Evolutionary conservation across 495 filamentous ascomycete species (phyloP).

Genomic region (Talaromyces stipitatus): DNA sequence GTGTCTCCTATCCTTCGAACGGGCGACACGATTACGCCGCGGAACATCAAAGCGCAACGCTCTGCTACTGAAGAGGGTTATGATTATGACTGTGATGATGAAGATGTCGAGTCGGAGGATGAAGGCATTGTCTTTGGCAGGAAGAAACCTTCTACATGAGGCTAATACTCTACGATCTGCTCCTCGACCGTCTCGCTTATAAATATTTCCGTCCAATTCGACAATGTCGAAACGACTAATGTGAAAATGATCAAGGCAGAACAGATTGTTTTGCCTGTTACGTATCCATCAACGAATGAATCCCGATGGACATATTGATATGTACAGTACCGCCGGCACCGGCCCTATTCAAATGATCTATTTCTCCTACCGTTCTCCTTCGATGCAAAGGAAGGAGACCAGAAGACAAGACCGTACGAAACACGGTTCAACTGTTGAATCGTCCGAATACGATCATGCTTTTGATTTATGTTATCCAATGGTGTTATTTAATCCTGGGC

Average conservation of each 20-base stretch:
- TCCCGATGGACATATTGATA: neutral
- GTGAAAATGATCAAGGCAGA: neutral
- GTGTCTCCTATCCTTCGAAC: slow-evolving; percentile 39
- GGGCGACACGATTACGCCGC: slow-evolving; percentile 37
- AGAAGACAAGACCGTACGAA: neutral
- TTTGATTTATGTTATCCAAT: neutral
- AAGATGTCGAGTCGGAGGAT: slow-evolving; percentile 43
- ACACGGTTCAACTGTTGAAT: neutral
- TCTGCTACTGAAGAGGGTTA: slow-evolving; percentile 33
- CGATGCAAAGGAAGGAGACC: no score
- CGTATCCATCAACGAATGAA: neutral
- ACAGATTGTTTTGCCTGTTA: neutral
- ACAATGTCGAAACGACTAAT: neutral
- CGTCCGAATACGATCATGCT: neutral
- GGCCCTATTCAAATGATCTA: neutral
- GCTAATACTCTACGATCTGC: neutral
- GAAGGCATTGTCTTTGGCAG: slow-evolving; percentile 40
- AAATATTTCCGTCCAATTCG: neutral
- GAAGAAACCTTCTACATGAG: slow-evolving; percentile 20
- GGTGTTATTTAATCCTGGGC: neutral
- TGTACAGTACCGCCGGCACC: neutral
- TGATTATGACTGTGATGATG: slow-evolving; percentile 38
- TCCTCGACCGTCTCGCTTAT: neutral
- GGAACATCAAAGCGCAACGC: slow-evolving; percentile 13
- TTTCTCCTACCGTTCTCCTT: neutral